phyloP scores from a whole-genome alignment of 768 basidiomycete species.

The Tubosaeta sp. region DNA sequence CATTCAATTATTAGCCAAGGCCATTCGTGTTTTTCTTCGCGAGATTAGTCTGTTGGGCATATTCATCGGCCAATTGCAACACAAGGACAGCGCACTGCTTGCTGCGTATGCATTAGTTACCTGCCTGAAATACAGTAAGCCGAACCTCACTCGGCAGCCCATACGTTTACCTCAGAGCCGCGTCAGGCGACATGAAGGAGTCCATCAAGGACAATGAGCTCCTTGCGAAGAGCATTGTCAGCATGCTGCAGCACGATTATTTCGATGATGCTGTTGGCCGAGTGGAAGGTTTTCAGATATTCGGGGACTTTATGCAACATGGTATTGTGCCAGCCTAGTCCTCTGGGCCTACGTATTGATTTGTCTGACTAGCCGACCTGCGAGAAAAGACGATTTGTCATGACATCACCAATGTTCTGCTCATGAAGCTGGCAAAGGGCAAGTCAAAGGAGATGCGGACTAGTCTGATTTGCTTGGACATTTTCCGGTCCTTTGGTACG shows the following conservation, averaged over 20 bases:
- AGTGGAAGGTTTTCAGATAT: slow-evolving; percentile 25
- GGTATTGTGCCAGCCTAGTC: slow-evolving; percentile 5
- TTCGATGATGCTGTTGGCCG: slow-evolving; percentile 23
- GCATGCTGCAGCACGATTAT: slow-evolving; percentile 22
- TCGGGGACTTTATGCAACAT: slow-evolving; percentile 17
- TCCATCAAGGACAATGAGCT: slow-evolving; percentile 3
- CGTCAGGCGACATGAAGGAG: slow-evolving; percentile 14
- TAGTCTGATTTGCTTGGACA: slow-evolving; percentile 21
- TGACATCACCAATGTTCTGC: slow-evolving; percentile 15
- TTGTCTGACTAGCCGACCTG: slow-evolving; percentile 6
- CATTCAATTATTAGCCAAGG: slow-evolving; percentile 3
- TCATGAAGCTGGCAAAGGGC: slow-evolving; percentile 11
- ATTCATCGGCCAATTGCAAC: slow-evolving; percentile 15
- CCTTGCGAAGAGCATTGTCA: slow-evolving; percentile 16
- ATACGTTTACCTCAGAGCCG: not conserved
- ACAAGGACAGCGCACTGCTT: slow-evolving; percentile 14
- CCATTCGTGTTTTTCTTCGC: slow-evolving; percentile 7
- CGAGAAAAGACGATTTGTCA: slow-evolving; percentile 9
- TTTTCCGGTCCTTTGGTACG: slow-evolving; percentile 17
- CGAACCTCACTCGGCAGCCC: not conserved
- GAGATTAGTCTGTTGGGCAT: slow-evolving; percentile 3
- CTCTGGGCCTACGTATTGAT: not conserved
- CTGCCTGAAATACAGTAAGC: slow-evolving; percentile 18
- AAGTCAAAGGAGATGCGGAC: slow-evolving; percentile 15
- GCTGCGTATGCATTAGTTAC: slow-evolving; percentile 18